Percentiles rank a stretch among this genome's conserved stretches.
These are phyloP conservation scores for Hypoxylon fuscum DNA, from an alignment of 495 filamentous ascomycete genomes.

Conservation along the genomic window DNA sequence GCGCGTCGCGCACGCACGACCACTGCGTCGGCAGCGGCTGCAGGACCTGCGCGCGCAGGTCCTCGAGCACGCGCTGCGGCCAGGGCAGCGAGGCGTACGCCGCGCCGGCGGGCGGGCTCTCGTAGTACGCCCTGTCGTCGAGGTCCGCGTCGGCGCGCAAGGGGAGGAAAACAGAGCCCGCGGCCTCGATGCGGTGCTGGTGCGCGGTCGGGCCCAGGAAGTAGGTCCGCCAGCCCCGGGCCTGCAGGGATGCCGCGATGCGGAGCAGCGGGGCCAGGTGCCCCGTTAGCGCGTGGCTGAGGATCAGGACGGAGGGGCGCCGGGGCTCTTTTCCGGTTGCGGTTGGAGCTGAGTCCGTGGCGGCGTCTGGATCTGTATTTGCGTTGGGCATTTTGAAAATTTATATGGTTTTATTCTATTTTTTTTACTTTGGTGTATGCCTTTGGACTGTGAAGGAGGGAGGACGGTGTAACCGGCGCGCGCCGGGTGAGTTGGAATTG, in stretches of 20 bases:
- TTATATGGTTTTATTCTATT: background rate
- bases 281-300: constrained; percentile 43
- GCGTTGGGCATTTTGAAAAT: background rate
- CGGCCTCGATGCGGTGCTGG: constrained; percentile 36
- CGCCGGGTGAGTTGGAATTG: no score
- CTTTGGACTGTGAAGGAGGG: no score
- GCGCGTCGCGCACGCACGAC: constrained; percentile 33
- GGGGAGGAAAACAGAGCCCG: constrained; percentile 45
- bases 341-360: background rate
- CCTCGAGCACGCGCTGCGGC: constrained; percentile 34
- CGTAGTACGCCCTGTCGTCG: constrained; percentile 38
- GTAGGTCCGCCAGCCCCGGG: constrained; percentile 39
- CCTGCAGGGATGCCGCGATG: constrained; percentile 40
- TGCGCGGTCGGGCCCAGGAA: constrained; percentile 47
- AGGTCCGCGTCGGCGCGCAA: constrained; percentile 42
- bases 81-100: constrained; percentile 25
- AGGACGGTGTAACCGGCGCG: no score
- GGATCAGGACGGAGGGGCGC: constrained; percentile 45
- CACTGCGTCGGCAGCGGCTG: constrained; percentile 40
- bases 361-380: no score
- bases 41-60: constrained; percentile 36
- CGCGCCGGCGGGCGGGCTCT: constrained; percentile 5
- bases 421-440: background rate
- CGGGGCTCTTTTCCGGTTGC: background rate
- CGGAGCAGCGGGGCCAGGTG: constrained; percentile 45